These are phyloP conservation scores for Anethum foeniculum DNA, from an alignment of 140 eudicot genomes.

Conservation along the genomic window DNA sequence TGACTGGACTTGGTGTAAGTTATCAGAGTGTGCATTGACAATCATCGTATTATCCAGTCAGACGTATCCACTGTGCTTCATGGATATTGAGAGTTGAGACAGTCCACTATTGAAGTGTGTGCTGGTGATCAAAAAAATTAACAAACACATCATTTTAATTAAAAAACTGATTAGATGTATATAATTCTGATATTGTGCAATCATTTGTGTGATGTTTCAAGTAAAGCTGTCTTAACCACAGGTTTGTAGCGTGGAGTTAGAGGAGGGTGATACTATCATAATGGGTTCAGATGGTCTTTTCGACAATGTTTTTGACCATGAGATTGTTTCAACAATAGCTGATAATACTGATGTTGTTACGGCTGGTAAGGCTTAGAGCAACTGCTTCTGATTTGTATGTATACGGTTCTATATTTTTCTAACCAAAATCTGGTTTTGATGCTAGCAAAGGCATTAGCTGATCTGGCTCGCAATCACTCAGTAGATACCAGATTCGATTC, in stretches of 20 bases:
- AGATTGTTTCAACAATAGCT: constrained; percentile 50
- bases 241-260: constrained; percentile 64
- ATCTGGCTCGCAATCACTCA: constrained; percentile 73
- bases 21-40: not conserved
- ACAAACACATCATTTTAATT: not conserved
- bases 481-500: constrained; percentile 66
- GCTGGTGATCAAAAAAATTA: not conserved
- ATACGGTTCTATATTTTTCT: not conserved
- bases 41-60: not conserved
- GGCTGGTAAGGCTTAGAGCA: constrained; percentile 45
- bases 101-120: too few species aligned
- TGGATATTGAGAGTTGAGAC: not conserved
- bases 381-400: not conserved
- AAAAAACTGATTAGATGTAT: not conserved
- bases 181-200: not conserved
- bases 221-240: constrained; percentile 19
- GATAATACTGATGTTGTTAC: constrained; percentile 38
- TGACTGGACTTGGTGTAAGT: not conserved
- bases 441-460: constrained; percentile 94
- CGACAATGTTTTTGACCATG: constrained; percentile 72
- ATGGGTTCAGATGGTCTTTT: constrained; percentile 99
- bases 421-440: constrained; percentile 20
- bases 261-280: constrained; percentile 62
- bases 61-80: not conserved
- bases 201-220: not conserved